Base-by-base conservation (phyloP, 768 basidiomycete species). In the Russula ochroleuca region DNA sequence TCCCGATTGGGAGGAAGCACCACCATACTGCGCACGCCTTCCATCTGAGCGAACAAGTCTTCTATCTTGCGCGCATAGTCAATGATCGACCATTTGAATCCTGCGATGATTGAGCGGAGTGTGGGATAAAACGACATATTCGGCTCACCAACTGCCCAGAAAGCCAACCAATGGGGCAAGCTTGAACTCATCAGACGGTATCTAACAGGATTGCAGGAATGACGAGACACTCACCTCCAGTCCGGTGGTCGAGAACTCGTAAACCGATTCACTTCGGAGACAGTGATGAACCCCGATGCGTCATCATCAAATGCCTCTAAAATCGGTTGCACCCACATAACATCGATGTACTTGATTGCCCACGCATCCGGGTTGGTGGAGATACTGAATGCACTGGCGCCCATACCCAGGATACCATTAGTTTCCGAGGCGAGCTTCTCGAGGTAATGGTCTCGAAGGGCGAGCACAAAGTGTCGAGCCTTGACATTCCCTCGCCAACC, bases 291-390 rank as follows among this genome's bases (percentile, higher is more conserved):
- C 3, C 75, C 75, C 0, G 73, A 75, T 2, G 71, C 70, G 53
- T 77, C 74, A 31, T 73, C 71, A 57, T 77, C 75, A 52, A 76
- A 68, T 14, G 73, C 74, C 53, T 75, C 76, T 52, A 69, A 51
- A 21, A 74, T 72, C 1, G 67, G 61, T 54, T 70, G 70, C 8
- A 73, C 38, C 23, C 67, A 64, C 8, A 59, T 65, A 5, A 70
- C 54, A 51, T 62, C 65, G 50, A 74, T 37, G 45, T 49, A 50
- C 31, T 67, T 64, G 17, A 75, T 55, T 9, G 72, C 71, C 73
- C 74, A 76, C 7, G 66, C 61, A 59, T 73, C 70, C 9, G 69
- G 68, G 23, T 63, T 19, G 3, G 21, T 25, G 5, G 53, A 28
- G 31, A 1, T 3, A 51, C 33, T 21, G 13, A 28, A 1, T 33